phyloP scores from a whole-genome alignment of 208 protist genomes.

The Acanthamoeba rhysodes region DNA sequence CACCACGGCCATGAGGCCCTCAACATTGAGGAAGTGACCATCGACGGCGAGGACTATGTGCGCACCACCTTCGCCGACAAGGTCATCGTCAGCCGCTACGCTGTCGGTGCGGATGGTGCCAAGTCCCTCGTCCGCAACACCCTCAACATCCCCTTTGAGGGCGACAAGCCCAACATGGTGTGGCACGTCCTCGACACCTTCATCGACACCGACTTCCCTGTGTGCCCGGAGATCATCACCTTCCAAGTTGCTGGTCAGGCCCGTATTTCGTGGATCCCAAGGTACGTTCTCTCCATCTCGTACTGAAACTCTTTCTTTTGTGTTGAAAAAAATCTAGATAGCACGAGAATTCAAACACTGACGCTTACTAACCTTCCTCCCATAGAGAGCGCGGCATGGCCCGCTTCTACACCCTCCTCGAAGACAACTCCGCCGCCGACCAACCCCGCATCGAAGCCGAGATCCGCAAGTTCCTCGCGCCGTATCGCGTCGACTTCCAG shows the following conservation, averaged over 20 bases:
- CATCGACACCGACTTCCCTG: conserved; percentile 68
- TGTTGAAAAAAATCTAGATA: not conserved
- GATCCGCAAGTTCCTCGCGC: conserved; percentile 49
- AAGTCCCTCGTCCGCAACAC: conserved; percentile 12
- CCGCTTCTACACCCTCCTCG: conserved; percentile 60
- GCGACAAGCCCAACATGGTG: conserved; percentile 41
- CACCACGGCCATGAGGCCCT: not conserved
- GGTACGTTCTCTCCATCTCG: conserved; percentile 52
- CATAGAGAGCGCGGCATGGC: conserved; percentile 63
- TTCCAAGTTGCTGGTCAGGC: conserved; percentile 55
- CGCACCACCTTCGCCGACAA: not conserved
- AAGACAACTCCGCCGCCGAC: conserved; percentile 19
- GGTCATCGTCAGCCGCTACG: conserved; percentile 4
- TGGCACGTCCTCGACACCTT: conserved; percentile 62
- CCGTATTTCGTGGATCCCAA: conserved; percentile 56
- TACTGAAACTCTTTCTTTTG: not conserved
- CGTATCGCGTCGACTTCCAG: conserved; percentile 59
- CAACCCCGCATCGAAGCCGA: conserved; percentile 39
- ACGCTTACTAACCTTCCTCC: not conserved
- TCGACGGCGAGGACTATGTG: not conserved
- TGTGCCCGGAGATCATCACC: conserved; percentile 69
- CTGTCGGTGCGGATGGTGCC: conserved; percentile 9
- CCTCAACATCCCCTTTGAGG: conserved; percentile 66
- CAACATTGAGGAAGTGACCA: conserved; percentile 30
- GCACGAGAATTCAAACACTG: conserved; percentile 12